These are phyloP conservation scores for Coemansia brasiliensis DNA, from an alignment of 192 early-diverging fungal species.

Conservation along the genomic window DNA sequence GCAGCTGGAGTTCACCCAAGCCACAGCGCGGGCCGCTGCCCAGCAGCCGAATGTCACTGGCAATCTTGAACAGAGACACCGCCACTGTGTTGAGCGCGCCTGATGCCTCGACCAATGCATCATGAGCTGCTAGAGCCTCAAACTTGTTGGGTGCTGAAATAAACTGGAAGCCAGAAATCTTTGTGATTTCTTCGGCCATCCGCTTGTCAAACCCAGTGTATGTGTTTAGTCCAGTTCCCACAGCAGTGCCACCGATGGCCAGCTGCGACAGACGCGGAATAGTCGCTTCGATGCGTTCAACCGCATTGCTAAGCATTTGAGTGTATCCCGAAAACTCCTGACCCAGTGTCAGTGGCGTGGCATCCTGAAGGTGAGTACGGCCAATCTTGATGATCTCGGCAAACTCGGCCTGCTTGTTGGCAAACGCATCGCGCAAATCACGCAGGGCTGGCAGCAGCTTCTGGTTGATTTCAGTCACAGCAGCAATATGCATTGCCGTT, in stretches of 20 bases:
- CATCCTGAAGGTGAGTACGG: constrained; percentile 97
- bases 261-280: constrained; percentile 88
- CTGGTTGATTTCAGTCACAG: constrained; percentile 81
- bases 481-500: constrained; percentile 99
- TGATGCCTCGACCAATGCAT: constrained; percentile 94
- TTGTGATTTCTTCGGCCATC: constrained; percentile 86
- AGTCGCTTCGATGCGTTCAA: constrained; percentile 81
- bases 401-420: constrained; percentile 78
- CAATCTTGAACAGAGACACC: constrained; percentile 97
- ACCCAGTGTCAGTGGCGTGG: constrained; percentile 94
- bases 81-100: constrained; percentile 95
- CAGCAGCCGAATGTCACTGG: constrained; percentile 97
- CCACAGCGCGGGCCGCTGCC: constrained; percentile 98
- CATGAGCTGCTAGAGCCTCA: constrained; percentile 97
- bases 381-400: constrained; percentile 98
- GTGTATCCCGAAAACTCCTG: constrained; percentile 99
- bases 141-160: constrained; percentile 99
- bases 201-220: constrained; percentile 87
- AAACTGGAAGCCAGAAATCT: constrained; percentile 88
- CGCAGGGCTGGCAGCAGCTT: constrained; percentile 85
- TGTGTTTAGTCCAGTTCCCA: constrained; percentile 98
- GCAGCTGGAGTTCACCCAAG: constrained; percentile 91
- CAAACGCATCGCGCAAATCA: constrained; percentile 75
- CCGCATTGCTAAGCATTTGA: constrained; percentile 86
- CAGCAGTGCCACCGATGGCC: constrained; percentile 95